phyloP scores from a whole-genome alignment of 2,329 filamentous ascomycete genomes.

The Diaporthe caulivora region DNA sequence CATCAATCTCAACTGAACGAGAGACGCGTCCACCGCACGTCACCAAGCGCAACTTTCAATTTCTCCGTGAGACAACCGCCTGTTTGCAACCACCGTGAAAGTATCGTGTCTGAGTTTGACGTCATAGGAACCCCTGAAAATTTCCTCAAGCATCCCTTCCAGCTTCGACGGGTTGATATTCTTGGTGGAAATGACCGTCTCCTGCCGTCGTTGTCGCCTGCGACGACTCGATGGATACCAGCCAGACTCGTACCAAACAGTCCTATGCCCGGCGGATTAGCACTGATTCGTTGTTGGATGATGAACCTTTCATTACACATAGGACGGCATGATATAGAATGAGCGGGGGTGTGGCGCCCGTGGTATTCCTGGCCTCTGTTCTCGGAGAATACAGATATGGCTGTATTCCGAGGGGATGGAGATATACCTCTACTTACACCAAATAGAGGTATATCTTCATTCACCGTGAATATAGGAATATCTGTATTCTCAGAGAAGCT shows the following conservation, averaged over 20 bases:
- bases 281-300: not conserved
- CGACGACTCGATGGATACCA: not conserved
- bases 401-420: not conserved
- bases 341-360: not conserved
- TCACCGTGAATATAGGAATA: not conserved
- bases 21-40: not conserved
- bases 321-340: not conserved
- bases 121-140: not conserved
- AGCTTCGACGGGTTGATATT: conserved; percentile 11
- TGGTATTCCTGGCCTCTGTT: not conserved
- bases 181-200: conserved; percentile 2
- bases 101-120: not conserved
- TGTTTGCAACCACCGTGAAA: conserved; percentile 2
- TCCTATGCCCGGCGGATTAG: not conserved
- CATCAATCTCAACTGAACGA: not conserved
- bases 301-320: not conserved
- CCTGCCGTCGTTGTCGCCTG: not conserved
- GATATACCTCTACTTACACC: not conserved
- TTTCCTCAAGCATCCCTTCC: conserved; percentile 4
- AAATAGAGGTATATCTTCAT: conserved; percentile 6
- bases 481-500: not conserved
- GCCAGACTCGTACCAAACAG: not conserved
- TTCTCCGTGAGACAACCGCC: not conserved
- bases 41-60: conserved; percentile 15
- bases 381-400: not conserved